Evolutionary conservation across 2,329 filamentous ascomycete species (phyloP), one percentile per base, ranked within the genome.

Genomic region (Cryphonectria radicalis): DNA sequence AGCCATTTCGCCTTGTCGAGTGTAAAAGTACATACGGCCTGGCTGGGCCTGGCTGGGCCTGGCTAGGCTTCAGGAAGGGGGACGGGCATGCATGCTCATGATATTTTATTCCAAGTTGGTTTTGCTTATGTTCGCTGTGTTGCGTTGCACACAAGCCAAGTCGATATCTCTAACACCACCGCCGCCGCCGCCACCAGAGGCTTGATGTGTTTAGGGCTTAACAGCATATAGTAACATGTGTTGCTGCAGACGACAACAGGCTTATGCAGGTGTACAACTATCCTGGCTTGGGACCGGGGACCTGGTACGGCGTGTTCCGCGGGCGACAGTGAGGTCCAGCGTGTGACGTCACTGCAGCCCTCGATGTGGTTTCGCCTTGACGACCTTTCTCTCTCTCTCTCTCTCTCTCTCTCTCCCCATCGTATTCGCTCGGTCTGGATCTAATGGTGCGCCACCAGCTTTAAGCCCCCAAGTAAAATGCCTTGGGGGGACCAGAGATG

Each of bases 301-400:
- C 28, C 25, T 32, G 55, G 55, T 59, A 4, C 25, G 25, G 55
- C 55, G 28, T 59, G 53, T 28, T 57, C 53, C 53, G n/a, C n/a
- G n/a, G 25, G 37, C 11, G n/a, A 43, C 17, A 63, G 19, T 28
- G n/a, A n/a, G 35, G 13, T 37, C 32, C 11, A 42, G 35, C 4
- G 59, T 14, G 25, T 68, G 66, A 68, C 66, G 66, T 68, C 66
- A 68, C 28, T 68, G 66, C 43, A 68, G 13, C 57, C 37, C 13
- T 68, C 62, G 66, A 68, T 63, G 22, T 28, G 28, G 22, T 22
- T 32, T 46, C 14, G 63, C 42, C 3, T 40, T 35, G 32, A 60
- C 53, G 17, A 28, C 28, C 43, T 35, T 25, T 25, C 25, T 32
- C 7, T 8, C 13, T 17, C 42, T 5, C 13, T 43, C 42, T 43